Conservation (phyloP, 345 rosid genomes). For the Lepidium sativum region DNA sequence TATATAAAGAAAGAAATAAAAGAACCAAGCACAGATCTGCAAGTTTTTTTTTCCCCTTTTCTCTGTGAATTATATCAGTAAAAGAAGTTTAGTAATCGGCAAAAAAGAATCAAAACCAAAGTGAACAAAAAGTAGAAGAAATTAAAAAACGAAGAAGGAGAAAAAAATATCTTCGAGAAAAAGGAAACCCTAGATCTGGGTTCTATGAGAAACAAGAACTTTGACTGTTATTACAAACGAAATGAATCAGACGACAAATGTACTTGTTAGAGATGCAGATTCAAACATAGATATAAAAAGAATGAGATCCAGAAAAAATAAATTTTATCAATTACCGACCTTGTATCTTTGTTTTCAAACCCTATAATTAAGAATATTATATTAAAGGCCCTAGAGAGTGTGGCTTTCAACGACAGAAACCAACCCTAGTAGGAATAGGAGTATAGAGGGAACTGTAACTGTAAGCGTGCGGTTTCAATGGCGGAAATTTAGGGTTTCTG, state of each 20-base stretch:
- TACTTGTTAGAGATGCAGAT: constrained; percentile 11
- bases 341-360: constrained; percentile 6
- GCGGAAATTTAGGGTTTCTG: constrained; percentile 24
- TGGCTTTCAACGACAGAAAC: constrained; percentile 17
- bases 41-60: neutral
- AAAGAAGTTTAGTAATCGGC: neutral
- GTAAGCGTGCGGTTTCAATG: constrained; percentile 22
- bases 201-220: constrained; percentile 7
- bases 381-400: constrained; percentile 12
- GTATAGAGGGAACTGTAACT: constrained; percentile 14
- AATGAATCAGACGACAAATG: constrained; percentile 1
- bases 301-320: neutral
- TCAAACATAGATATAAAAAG: constrained; percentile 16
- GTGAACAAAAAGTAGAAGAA: neutral
- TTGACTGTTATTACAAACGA: constrained; percentile 1
- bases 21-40: constrained; percentile 1
- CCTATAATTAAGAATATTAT: neutral
- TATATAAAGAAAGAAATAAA: neutral
- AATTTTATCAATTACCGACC: neutral
- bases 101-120: neutral
- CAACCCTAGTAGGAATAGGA: constrained; percentile 21
- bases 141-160: neutral
- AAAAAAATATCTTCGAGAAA: neutral
- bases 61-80: neutral
- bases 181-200: constrained; percentile 18